Evolutionary conservation across 139 green algal genomes (phyloP), one percentile per base, ranked within the genome.

Genomic region (Raphidocelis subcapitata): DNA sequence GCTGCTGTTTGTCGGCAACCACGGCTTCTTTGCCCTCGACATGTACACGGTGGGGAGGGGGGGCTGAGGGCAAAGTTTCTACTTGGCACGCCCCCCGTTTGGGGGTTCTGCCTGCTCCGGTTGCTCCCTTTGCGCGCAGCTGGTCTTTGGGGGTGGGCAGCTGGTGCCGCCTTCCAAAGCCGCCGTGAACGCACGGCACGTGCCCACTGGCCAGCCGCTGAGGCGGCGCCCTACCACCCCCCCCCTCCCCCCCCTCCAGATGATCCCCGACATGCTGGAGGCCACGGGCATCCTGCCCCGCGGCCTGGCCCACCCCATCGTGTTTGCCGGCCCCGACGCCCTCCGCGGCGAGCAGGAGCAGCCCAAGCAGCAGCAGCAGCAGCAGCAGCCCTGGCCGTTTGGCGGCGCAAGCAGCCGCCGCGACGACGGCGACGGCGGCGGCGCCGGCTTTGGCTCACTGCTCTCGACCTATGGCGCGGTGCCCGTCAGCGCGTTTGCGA

Each of bases 1-100:
- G 1, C 37, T 97, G 32, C 81, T 97, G 74, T 86, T 97, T 46
- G 89, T 98, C 33, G 94, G 94, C 71, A 99, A 99, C 84, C 95
- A 99, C 85, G 92, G 97, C 72, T 88, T 88, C 2, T 87, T 94
- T 69, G 88, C 90, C 0, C 71, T 90, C 14, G 94, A 98, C 84
- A 88, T 95, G 24, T 80, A 78, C n/a, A 41, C 54, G 23, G 41
- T 80, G 47, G 23, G 63, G 29, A 66, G 29, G 14, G 69, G 18
- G 14, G 28, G 41, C 47, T 57, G 36, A 56, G n/a, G n/a, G n/a
- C n/a, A n/a, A n/a, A n/a, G n/a, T n/a, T n/a, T n/a, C n/a, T n/a
- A n/a, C n/a, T n/a, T n/a, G n/a, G n/a, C n/a, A n/a, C n/a, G n/a
- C n/a, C n/a, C n/a, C n/a, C n/a, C n/a, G n/a, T n/a, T n/a, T n/a